Base-by-base conservation (phyloP, 148 eudicot genomes). In the Tetragonia tetragonoides region DNA sequence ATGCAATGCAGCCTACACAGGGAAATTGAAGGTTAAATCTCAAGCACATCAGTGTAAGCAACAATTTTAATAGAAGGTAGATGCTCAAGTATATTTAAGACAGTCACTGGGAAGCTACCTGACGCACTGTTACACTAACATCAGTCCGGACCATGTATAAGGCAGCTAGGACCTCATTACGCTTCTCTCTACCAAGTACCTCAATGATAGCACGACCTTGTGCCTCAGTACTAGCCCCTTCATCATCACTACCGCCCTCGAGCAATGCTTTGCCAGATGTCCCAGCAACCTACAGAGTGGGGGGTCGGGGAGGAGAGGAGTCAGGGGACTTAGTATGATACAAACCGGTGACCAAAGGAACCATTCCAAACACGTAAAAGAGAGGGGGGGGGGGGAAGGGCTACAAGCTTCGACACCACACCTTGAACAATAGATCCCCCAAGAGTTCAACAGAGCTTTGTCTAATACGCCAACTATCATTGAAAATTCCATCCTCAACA, bases 171-270 rank as follows among this genome's bases (percentile, higher is more conserved):
- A 95, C 85, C 83, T 95, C 99, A 83, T 95, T 95, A 57, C 99
- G 99, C 81, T 95, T 95, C 46, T 93, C 92, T 81, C 87, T 90
- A 72, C 99, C 99, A 73, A 95, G 97, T 44, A 95, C 94, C 83
- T 91, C 99, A 78, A 93, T 89, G 65, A 95, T 95, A 81, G 99
- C 99, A 73, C 99, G 96, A 1, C 99, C 99, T 15, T 95, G 99
- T 63, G 99, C 99, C 84, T 95, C 99, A 62, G 99, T 95, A 84
- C 99, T 95, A 79, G 99, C 90, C 64, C 99, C 99, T 84, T 95
- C 99, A 88, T 95, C 99, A 79, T 95, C 99, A 86, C 99, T 95
- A 79, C 99, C 99, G 82, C 99, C 99, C 87, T 95, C 99, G 57
- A 95, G 95, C 83, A 91, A 94, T 23, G 99, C 94, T 87, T 95